Evolutionary conservation across 176 grass and related monocot species (phyloP), one percentile per base, ranked within the genome.

Genomic region (Aegilops longissima): DNA sequence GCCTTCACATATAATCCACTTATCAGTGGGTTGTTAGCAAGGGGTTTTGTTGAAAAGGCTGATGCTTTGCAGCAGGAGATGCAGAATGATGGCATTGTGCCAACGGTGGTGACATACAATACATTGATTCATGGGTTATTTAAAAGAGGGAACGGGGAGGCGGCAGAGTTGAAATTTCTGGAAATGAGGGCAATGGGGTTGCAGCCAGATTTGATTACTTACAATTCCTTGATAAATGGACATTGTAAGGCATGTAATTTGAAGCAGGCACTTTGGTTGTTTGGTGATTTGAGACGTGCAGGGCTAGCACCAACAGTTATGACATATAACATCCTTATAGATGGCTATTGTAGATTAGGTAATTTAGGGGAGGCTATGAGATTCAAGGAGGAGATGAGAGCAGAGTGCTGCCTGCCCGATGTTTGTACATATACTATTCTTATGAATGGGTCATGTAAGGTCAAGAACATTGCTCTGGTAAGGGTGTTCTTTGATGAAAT

Each of bases 381-480:
- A 86, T 85, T 92, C 47, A 92, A 92, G 80, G 89, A 94, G 70
- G 67, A 94, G 56, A 97, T 97, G 92, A 58, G 90, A 36, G 59
- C 70, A 39, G 78, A 87, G 52, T 83, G 92, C 3, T 94, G 86
- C 88, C 56, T 71, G 69, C 83, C 94, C 0, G 85, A 97, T 89
- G 84, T 93, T 87, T 94, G 65, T 90, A 94, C 94, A 54, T 97
- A 97, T 80, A 97, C 88, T 13, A 94, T 92, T 83, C 92, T 97
- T 77, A 87, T 97, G 80, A 97, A 97, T 84, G 88, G 90, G 36
- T 90, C 92, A 38, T 86, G 66, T 72, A 97, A 94, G 76, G 63
- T 83, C 62, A 83, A 84, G 10, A 90, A 92, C 86, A 88, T 92
- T 90, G 80, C 70, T 27, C 85, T 97, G 94, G 86, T 77, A 25